phyloP scores from a whole-genome alignment of 1,139 yeast species.

The Kodamaea sp. region DNA sequence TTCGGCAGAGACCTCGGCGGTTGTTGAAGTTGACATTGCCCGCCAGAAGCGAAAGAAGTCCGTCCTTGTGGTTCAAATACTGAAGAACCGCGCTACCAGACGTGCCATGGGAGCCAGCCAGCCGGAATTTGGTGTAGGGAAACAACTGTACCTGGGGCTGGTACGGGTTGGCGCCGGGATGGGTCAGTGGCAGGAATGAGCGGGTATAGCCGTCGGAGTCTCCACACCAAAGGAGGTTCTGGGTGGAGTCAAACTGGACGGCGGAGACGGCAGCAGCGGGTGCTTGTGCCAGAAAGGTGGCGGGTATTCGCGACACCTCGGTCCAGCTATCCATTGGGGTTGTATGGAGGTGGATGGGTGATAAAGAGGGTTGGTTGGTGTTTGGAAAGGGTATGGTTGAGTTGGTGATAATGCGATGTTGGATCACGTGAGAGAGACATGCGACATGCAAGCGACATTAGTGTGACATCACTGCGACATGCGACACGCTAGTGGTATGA shows the following conservation, averaged over 20 bases:
- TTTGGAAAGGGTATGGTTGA: too few relatives aligned
- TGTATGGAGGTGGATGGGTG: too few relatives aligned
- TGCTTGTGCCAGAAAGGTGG: conserved; percentile 17
- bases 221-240: conserved; percentile 87
- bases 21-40: conserved; percentile 55
- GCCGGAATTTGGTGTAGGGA: conserved; percentile 54
- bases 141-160: conserved; percentile 28
- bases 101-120: too few relatives aligned
- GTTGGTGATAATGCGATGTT: too few relatives aligned
- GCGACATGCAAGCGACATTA: too few relatives aligned
- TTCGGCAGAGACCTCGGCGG: conserved; percentile 55
- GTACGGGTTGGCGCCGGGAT: conserved; percentile 12
- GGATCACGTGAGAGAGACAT: too few relatives aligned
- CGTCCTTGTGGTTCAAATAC: conserved; percentile 54
- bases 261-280: conserved; percentile 24
- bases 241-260: conserved; percentile 65
- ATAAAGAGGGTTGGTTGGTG: too few relatives aligned
- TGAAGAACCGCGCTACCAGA: conserved; percentile 46
- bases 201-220: conserved; percentile 48
- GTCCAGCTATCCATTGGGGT: conserved; percentile 23
- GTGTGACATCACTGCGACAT: too few relatives aligned
- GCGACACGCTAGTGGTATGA: too few relatives aligned
- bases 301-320: conserved; percentile 30
- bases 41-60: conserved; percentile 58
- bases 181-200: conserved; percentile 28